These are phyloP conservation scores for Lecanicillium sp. DNA, from an alignment of 2,329 filamentous ascomycete genomes.

Conservation along the genomic window DNA sequence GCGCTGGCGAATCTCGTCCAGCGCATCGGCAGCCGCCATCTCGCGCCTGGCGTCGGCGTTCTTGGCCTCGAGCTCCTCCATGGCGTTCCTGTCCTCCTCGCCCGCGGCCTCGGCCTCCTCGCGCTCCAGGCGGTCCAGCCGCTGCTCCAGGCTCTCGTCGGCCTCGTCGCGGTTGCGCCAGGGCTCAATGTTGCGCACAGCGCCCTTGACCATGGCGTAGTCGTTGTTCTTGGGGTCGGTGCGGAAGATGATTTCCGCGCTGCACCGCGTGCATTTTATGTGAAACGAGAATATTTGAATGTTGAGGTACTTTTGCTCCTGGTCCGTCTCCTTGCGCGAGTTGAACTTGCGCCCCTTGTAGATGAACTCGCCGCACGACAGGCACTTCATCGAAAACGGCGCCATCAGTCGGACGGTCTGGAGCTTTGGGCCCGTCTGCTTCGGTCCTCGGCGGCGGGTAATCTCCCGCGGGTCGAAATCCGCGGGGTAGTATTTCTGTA, in stretches of 20 bases:
- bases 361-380: conserved; percentile 63
- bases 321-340: conserved; percentile 82
- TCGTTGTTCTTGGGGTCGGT: conserved; percentile 96
- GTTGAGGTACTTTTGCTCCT: conserved; percentile 78
- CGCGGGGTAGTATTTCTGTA: conserved; percentile 54
- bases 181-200: conserved; percentile 86
- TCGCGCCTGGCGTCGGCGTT: conserved; percentile 87
- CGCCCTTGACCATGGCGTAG: conserved; percentile 72
- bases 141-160: conserved; percentile 79
- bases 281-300: conserved; percentile 80
- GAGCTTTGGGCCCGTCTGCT: conserved; percentile 67
- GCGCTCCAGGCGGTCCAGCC: conserved; percentile 72
- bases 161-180: conserved; percentile 62
- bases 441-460: conserved; percentile 60
- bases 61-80: conserved; percentile 92
- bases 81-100: conserved; percentile 73
- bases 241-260: conserved; percentile 81
- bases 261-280: conserved; percentile 81
- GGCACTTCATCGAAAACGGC: conserved; percentile 34
- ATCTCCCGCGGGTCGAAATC: conserved; percentile 89
- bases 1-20: conserved; percentile 87
- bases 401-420: conserved; percentile 83
- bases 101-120: conserved; percentile 60
- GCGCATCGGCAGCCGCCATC: conserved; percentile 92
- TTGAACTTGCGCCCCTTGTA: conserved; percentile 96